A percentile compares a stretch with the other conserved stretches of the same genome.
Conservation (phyloP, 1,139 yeast genomes). For the Meyerozyma sp. region DNA sequence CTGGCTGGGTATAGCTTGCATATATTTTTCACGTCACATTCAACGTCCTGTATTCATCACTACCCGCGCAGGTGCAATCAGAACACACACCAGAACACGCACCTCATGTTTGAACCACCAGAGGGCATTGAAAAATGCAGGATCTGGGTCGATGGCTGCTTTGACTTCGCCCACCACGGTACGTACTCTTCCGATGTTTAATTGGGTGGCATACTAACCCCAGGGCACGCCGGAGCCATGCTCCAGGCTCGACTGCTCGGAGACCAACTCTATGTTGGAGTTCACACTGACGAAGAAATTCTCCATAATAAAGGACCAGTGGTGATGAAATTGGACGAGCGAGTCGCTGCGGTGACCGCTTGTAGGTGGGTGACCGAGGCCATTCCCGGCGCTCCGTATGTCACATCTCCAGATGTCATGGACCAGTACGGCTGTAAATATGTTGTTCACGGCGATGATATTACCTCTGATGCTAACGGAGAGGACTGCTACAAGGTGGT, state of each 20-base stretch:
- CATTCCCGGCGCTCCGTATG: constrained; percentile 83
- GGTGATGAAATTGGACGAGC: constrained; percentile 79
- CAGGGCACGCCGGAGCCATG: constrained; percentile 92
- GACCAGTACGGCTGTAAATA: constrained; percentile 69
- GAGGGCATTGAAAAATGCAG: constrained; percentile 38
- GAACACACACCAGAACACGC: constrained; percentile 1
- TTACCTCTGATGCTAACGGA: constrained; percentile 93
- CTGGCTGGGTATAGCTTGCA: constrained; percentile 20
- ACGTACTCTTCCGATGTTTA: constrained; percentile 16
- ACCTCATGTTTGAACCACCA: constrained; percentile 37
- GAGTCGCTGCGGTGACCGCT: constrained; percentile 78
- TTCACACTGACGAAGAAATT: constrained; percentile 89
- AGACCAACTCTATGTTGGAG: constrained; percentile 73
- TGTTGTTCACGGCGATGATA: constrained; percentile 97
- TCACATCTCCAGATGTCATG: constrained; percentile 83
- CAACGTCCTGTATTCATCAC: neutral
- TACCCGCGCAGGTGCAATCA: neutral
- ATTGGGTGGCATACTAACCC: constrained; percentile 7
- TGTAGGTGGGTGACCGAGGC: constrained; percentile 85
- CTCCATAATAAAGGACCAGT: constrained; percentile 83
- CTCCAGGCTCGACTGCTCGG: constrained; percentile 84
- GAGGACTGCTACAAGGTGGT: constrained; percentile 84
- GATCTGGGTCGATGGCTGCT: constrained; percentile 96
- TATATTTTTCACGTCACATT: neutral
- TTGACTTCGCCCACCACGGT: constrained; percentile 96